These are phyloP conservation scores for Neopestalotiopsis clavispora DNA, from an alignment of 2,329 filamentous ascomycete species.

Conservation along the genomic window DNA sequence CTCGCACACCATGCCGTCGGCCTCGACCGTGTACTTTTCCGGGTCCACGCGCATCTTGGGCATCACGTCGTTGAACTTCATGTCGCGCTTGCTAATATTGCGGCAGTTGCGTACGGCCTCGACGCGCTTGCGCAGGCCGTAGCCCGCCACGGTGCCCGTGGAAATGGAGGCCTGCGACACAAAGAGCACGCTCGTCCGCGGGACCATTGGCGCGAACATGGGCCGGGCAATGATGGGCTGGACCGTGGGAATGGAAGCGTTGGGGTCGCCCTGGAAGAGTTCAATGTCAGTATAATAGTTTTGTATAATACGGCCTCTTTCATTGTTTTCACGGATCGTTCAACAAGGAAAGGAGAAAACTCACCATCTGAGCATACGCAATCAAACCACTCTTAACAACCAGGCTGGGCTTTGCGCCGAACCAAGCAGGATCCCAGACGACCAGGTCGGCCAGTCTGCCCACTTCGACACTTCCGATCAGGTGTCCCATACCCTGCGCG, in stretches of 20 bases:
- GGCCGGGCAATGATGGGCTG: conserved; percentile 83
- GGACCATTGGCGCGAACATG: conserved; percentile 82
- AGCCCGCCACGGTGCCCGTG: conserved; percentile 69
- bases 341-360: conserved; percentile 24
- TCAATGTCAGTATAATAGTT: not conserved
- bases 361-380: conserved; percentile 81
- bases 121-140: conserved; percentile 78
- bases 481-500: conserved; percentile 85
- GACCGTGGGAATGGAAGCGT: conserved; percentile 85
- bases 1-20: conserved; percentile 75
- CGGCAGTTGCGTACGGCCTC: conserved; percentile 81
- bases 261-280: conserved; percentile 69
- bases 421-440: conserved; percentile 83
- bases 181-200: conserved; percentile 77
- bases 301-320: too few relatives aligned
- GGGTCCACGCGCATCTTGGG: conserved; percentile 92
- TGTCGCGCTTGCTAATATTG: conserved; percentile 78
- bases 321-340: too few relatives aligned
- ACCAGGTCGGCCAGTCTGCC: conserved; percentile 91
- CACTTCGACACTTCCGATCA: conserved; percentile 85
- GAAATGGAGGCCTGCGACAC: conserved; percentile 76
- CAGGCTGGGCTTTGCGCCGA: conserved; percentile 82
- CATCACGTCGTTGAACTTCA: conserved; percentile 86
- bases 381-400: conserved; percentile 91
- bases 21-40: conserved; percentile 86